Percentiles rank a stretch among this genome's conserved stretches.
Evolutionary conservation across 2,329 filamentous ascomycete species (phyloP).

Genomic region (Scolecobasidium constrictum): DNA sequence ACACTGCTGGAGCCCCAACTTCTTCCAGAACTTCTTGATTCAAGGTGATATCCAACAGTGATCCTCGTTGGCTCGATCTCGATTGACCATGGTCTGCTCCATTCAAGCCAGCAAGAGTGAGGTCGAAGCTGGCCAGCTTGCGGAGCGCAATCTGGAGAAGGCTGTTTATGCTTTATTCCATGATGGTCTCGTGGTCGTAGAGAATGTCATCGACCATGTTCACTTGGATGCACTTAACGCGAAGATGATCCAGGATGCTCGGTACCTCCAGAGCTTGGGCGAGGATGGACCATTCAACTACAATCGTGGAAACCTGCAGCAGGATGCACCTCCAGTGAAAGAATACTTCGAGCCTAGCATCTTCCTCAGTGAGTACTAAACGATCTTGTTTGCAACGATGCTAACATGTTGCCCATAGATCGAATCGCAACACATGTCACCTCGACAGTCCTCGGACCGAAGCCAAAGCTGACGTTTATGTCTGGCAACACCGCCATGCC

Average conservation of each 20-base stretch:
- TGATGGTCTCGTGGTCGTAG: constrained; percentile 39
- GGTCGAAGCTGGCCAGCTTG: no score
- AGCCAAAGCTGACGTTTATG: constrained; percentile 46
- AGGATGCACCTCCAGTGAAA: constrained; percentile 44
- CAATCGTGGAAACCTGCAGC: constrained; percentile 51
- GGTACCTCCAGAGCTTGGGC: constrained; percentile 35
- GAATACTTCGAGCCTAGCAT: constrained; percentile 19
- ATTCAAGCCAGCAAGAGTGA: no score
- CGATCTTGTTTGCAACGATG: background rate
- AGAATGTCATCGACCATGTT: constrained; percentile 39
- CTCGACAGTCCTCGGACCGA: constrained; percentile 42
- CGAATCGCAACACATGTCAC: constrained; percentile 46
- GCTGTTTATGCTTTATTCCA: no score
- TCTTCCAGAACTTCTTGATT: no score
- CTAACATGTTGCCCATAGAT: constrained; percentile 28
- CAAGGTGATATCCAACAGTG: no score
- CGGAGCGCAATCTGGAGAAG: no score
- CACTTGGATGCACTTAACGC: constrained; percentile 45
- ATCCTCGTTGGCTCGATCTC: no score
- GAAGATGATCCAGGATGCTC: constrained; percentile 50
- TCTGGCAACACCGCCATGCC: constrained; percentile 50
- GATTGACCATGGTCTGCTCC: no score
- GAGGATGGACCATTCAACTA: constrained; percentile 52
- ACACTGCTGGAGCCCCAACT: no score
- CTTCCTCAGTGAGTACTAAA: background rate